Evolutionary conservation across 306 rosid species (phyloP).

Genomic region (Trifolium repens): DNA sequence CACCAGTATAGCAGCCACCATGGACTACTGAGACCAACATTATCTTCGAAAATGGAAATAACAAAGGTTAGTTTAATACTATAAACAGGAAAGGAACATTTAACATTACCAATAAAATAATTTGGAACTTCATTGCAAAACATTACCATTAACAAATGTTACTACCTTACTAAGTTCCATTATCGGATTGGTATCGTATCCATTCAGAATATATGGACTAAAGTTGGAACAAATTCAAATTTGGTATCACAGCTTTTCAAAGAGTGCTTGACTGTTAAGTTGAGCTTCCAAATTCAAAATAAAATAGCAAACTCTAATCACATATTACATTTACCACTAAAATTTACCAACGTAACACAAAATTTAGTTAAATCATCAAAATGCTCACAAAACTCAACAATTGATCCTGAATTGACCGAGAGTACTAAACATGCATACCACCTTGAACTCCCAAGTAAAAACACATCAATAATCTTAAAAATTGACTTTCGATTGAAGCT

Average conservation of each 20-base stretch:
- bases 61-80: background rate
- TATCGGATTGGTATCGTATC: slow-evolving; percentile 11
- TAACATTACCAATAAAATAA: slow-evolving; percentile 25
- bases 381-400: slow-evolving; percentile 16
- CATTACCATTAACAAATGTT: background rate
- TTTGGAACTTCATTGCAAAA: background rate
- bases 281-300: slow-evolving; percentile 27
- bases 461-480: background rate
- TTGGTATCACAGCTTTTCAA: background rate
- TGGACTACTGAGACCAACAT: background rate
- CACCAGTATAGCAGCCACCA: background rate
- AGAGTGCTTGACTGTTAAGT: slow-evolving; percentile 25
- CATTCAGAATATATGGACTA: slow-evolving; percentile 1
- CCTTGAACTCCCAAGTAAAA: no score
- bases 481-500: background rate
- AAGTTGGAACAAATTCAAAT: slow-evolving; percentile 33
- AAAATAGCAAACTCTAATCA: slow-evolving; percentile 16
- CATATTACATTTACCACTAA: slow-evolving; percentile 13
- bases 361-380: slow-evolving; percentile 31
- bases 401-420: slow-evolving; percentile 41
- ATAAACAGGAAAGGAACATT: slow-evolving; percentile 26
- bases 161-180: slow-evolving; percentile 22
- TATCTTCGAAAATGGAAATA: slow-evolving; percentile 19
- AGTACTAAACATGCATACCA: background rate
- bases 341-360: slow-evolving; percentile 12